These are phyloP conservation scores for Rhodamnia rubescens DNA, from an alignment of 345 rosid species.

Conservation along the genomic window DNA sequence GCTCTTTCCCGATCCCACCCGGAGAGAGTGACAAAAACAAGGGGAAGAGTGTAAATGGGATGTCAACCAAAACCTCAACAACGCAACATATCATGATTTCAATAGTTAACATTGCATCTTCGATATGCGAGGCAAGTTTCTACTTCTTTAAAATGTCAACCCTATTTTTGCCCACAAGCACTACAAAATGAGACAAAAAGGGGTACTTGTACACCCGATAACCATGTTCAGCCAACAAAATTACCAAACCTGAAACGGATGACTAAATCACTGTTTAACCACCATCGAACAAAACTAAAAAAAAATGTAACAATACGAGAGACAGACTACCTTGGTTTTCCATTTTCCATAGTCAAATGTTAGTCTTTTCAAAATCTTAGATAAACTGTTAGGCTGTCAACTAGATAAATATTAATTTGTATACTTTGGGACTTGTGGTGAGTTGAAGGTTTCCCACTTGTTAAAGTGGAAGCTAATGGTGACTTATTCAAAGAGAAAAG, in stretches of 20 bases:
- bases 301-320: not conserved
- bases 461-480: not conserved
- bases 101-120: not conserved
- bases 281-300: not conserved
- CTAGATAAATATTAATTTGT: not conserved
- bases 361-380: not conserved
- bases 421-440: not conserved
- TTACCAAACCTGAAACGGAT: not conserved
- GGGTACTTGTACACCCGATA: not conserved
- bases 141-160: not conserved
- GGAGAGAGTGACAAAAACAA: constrained; percentile 3
- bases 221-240: not conserved
- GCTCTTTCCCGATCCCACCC: constrained; percentile 83
- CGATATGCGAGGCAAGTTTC: not conserved
- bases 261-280: not conserved
- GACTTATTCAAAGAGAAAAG: not conserved
- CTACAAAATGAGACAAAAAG: not conserved
- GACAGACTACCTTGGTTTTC: not conserved
- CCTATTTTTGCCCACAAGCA: not conserved
- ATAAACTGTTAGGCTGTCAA: not conserved
- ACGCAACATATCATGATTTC: not conserved
- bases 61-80: not conserved
- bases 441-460: not conserved
- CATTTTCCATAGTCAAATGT: not conserved
- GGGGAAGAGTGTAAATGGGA: not conserved